Evolutionary conservation across 2,329 filamentous ascomycete genomes (phyloP).

Genomic region (Cercospora zeina): DNA sequence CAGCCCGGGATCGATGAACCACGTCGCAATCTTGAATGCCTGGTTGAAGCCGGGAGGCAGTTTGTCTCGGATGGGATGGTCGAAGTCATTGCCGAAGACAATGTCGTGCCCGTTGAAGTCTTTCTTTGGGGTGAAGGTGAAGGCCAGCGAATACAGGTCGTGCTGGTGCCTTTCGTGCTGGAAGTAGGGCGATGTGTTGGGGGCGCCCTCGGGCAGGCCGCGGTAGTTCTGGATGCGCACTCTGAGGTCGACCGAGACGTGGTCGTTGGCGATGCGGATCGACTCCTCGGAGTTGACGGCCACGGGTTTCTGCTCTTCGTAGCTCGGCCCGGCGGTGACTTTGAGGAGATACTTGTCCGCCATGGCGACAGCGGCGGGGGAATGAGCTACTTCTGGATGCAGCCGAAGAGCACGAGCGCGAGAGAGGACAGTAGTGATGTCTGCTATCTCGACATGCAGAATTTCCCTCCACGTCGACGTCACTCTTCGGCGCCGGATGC

Average conservation of each 20-base stretch:
- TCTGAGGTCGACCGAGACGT: constrained; percentile 67
- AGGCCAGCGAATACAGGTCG: constrained; percentile 83
- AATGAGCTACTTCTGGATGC: neutral
- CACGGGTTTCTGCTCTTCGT: constrained; percentile 72
- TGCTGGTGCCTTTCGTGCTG: constrained; percentile 63
- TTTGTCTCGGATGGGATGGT: constrained; percentile 80
- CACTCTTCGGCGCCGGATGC: neutral
- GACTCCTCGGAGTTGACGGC: constrained; percentile 70
- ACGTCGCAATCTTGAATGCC: constrained; percentile 81
- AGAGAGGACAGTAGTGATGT: neutral
- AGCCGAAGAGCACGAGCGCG: neutral
- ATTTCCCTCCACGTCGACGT: neutral
- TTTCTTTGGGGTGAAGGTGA: constrained; percentile 72
- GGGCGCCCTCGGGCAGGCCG: constrained; percentile 70
- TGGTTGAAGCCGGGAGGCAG: constrained; percentile 84
- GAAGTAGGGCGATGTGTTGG: constrained; percentile 76
- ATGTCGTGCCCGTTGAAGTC: constrained; percentile 69
- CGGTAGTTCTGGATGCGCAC: constrained; percentile 70
- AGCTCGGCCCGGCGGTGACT: constrained; percentile 77
- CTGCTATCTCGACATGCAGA: neutral
- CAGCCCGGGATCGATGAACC: constrained; percentile 86
- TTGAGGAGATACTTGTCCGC: constrained; percentile 74
- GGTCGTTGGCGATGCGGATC: constrained; percentile 62
- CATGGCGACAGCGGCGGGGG: constrained; percentile 40
- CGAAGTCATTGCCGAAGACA: constrained; percentile 94